phyloP scores from a whole-genome alignment of 2,329 filamentous ascomycete species.

The Sclerotinia nivalis region DNA sequence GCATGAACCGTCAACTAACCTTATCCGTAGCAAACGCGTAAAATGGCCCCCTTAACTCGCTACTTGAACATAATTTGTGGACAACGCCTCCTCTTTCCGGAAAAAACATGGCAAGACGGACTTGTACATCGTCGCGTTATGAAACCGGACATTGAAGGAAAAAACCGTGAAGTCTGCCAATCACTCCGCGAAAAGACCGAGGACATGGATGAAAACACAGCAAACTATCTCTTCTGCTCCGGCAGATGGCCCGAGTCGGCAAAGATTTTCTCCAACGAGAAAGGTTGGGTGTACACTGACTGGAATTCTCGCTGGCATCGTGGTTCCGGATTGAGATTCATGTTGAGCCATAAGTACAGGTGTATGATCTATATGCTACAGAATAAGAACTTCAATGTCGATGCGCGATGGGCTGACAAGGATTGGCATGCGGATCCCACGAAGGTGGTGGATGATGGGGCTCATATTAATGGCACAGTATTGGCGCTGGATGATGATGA shows the following conservation, averaged over 20 bases:
- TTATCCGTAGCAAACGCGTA: not conserved
- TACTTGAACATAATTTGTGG: slow-evolving; percentile 19
- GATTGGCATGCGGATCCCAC: not conserved
- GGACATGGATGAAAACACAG: not conserved
- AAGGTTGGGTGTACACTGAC: not conserved
- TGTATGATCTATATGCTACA: not conserved
- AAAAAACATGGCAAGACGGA: not conserved
- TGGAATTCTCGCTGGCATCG: not conserved
- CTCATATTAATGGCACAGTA: not conserved
- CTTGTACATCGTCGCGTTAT: not conserved
- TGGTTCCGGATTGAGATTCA: not conserved
- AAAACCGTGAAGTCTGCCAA: not conserved
- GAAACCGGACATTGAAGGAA: not conserved
- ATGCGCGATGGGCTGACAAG: not conserved
- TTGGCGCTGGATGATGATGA: not conserved
- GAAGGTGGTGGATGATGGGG: not conserved
- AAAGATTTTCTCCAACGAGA: not conserved
- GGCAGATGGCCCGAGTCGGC: not conserved
- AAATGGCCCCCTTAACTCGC: slow-evolving; percentile 2
- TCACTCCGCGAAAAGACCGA: not conserved
- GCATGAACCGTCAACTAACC: not conserved
- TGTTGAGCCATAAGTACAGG: not conserved
- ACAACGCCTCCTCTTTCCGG: not conserved
- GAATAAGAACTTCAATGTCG: not conserved
- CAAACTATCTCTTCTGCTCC: slow-evolving; percentile 3